These are phyloP conservation scores for Letharia columbiana DNA, from an alignment of 495 filamentous ascomycete genomes.

Conservation along the genomic window DNA sequence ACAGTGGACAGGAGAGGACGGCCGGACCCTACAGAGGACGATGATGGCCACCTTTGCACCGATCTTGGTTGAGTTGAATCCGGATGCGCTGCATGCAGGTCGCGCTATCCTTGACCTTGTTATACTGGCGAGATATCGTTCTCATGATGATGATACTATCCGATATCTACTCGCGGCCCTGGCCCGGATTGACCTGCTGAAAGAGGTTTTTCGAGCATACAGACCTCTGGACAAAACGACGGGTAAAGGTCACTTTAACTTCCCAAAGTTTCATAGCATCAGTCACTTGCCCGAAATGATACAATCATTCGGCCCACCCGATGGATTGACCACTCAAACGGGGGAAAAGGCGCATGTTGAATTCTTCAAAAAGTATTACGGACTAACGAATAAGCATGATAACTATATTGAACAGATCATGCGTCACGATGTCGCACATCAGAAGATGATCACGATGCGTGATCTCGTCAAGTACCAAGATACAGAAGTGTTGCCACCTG, in stretches of 20 bases:
- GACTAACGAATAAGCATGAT: neutral
- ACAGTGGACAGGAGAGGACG: no score
- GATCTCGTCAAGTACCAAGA: no score
- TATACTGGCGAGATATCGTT: neutral
- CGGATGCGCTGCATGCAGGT: neutral
- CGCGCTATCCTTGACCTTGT: neutral
- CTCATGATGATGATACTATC: neutral
- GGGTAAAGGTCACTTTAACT: no score
- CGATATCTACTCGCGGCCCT: neutral
- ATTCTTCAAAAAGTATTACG: no score
- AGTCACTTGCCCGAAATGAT: neutral
- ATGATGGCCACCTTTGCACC: no score
- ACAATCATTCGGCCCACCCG: neutral
- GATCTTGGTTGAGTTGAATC: neutral
- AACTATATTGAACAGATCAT: no score
- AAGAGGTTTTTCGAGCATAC: neutral
- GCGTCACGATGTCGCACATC: neutral
- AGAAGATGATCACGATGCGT: neutral
- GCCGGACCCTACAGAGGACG: no score
- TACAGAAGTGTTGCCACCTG: no score
- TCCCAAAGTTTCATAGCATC: no score
- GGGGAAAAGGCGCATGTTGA: neutral
- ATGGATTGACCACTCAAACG: neutral
- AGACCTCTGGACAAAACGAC: neutral
- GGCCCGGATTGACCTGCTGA: neutral